phyloP scores from a whole-genome alignment of 177 flowering plant genomes.

The Vitis hybrid region DNA sequence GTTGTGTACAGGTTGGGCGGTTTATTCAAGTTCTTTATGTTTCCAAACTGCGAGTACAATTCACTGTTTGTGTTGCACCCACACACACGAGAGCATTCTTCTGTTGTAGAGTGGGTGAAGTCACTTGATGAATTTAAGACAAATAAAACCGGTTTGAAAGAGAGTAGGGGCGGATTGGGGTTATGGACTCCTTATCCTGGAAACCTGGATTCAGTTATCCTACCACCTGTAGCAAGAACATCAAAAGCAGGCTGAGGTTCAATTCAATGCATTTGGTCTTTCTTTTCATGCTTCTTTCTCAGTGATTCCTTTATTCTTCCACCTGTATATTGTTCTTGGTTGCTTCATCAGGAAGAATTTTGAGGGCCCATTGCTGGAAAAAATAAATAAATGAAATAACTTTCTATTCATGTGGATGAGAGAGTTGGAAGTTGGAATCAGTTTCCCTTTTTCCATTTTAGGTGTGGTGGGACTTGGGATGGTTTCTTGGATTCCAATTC shows the following conservation, averaged over 20 bases:
- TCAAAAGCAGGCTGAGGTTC: constrained; percentile 75
- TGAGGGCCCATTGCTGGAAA: too few relatives aligned
- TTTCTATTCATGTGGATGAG: too few relatives aligned
- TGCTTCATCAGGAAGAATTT: too few relatives aligned
- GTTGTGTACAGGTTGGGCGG: constrained; percentile 75
- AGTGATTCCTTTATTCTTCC: too few relatives aligned
- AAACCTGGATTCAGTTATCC: constrained; percentile 53
- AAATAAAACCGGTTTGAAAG: constrained; percentile 55
- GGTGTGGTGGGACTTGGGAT: too few relatives aligned
- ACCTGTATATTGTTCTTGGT: too few relatives aligned
- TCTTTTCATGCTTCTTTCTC: too few relatives aligned
- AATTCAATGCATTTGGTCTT: background rate
- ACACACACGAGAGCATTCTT: constrained; percentile 88
- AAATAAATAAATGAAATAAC: too few relatives aligned
- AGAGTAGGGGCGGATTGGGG: constrained; percentile 89
- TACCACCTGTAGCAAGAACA: constrained; percentile 76
- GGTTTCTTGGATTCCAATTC: too few relatives aligned
- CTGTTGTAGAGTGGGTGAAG: constrained; percentile 85
- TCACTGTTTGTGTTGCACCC: constrained; percentile 76
- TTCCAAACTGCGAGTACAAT: constrained; percentile 94
- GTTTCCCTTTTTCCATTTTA: too few relatives aligned
- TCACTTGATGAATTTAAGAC: constrained; percentile 48
- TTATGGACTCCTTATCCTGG: constrained; percentile 95
- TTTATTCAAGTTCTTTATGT: constrained; percentile 78
- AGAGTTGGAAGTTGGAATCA: too few relatives aligned